These are phyloP conservation scores for Atkinsonella hypoxylon DNA, from an alignment of 2,329 filamentous ascomycete genomes.

Conservation along the genomic window DNA sequence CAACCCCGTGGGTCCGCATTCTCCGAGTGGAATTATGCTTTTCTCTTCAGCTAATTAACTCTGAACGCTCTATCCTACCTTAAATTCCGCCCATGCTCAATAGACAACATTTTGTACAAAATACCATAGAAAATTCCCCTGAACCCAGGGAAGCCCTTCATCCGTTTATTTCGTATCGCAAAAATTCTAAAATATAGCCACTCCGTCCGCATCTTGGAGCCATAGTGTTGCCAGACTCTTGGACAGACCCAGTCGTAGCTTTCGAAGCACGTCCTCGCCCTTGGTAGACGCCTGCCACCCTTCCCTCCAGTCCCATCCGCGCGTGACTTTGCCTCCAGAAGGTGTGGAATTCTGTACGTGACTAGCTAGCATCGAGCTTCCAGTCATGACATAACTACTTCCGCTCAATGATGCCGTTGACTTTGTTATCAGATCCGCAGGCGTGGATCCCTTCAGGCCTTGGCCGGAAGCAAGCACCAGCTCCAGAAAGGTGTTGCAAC, in stretches of 20 bases:
- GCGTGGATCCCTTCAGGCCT: slow-evolving; percentile 48
- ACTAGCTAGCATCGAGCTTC: slow-evolving; percentile 58
- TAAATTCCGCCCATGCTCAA: background rate
- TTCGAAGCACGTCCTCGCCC: slow-evolving; percentile 58
- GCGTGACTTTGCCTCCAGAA: slow-evolving; percentile 39
- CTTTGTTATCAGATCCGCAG: slow-evolving; percentile 51
- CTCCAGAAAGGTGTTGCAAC: slow-evolving; percentile 67
- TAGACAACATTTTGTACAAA: background rate
- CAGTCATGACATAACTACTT: slow-evolving; percentile 57
- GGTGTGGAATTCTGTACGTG: slow-evolving; percentile 48
- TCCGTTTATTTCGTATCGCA: background rate
- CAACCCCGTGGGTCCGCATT: background rate
- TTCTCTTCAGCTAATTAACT: background rate
- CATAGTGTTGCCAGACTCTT: slow-evolving; percentile 61
- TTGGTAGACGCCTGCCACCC: slow-evolving; percentile 58
- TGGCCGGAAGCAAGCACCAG: slow-evolving; percentile 62
- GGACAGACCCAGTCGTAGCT: slow-evolving; percentile 61
- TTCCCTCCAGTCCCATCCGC: slow-evolving; percentile 68
- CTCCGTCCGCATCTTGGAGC: slow-evolving; percentile 52
- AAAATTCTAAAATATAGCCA: slow-evolving; percentile 25
- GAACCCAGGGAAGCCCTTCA: background rate
- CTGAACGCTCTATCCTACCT: background rate
- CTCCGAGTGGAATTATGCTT: background rate
- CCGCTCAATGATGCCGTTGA: slow-evolving; percentile 45
- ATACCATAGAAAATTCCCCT: background rate